Conservation (phyloP, 2,329 filamentous ascomycete genomes). For the Exophiala alcalophila region DNA sequence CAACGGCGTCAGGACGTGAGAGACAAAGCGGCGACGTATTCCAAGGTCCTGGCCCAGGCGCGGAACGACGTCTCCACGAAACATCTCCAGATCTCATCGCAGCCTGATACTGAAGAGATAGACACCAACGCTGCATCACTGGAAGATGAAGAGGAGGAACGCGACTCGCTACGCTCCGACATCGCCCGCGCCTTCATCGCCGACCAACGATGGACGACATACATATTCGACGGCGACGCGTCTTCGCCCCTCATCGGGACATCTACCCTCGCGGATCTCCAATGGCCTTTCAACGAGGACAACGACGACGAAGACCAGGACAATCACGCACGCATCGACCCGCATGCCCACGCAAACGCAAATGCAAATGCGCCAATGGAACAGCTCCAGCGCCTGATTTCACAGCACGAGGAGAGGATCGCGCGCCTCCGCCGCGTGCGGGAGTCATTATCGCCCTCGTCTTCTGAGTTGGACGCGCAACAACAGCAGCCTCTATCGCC, state of each 20-base stretch:
- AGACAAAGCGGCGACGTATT: conserved; percentile 2
- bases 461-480: too few relatives aligned
- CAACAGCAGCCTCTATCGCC: too few relatives aligned
- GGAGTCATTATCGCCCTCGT: conserved; percentile 2
- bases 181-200: conserved; percentile 14
- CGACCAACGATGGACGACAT: conserved; percentile 16
- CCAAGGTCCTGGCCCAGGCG: background rate
- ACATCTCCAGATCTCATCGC: background rate
- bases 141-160: conserved; percentile 1
- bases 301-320: background rate
- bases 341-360: too few relatives aligned
- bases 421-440: conserved; percentile 5
- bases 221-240: conserved; percentile 13
- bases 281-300: conserved; percentile 3
- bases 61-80: background rate
- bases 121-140: too few relatives aligned
- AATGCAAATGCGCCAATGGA: conserved; percentile 7
- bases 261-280: background rate
- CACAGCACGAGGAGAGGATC: conserved; percentile 3
- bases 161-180: conserved; percentile 8
- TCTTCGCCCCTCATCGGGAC: background rate
- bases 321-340: too few relatives aligned
- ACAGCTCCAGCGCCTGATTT: conserved; percentile 3
- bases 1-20: conserved; percentile 5
- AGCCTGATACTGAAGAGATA: too few relatives aligned